These are phyloP conservation scores for Talaromyces albobiverticillius DNA, from an alignment of 2,329 filamentous ascomycete genomes.

Conservation along the genomic window DNA sequence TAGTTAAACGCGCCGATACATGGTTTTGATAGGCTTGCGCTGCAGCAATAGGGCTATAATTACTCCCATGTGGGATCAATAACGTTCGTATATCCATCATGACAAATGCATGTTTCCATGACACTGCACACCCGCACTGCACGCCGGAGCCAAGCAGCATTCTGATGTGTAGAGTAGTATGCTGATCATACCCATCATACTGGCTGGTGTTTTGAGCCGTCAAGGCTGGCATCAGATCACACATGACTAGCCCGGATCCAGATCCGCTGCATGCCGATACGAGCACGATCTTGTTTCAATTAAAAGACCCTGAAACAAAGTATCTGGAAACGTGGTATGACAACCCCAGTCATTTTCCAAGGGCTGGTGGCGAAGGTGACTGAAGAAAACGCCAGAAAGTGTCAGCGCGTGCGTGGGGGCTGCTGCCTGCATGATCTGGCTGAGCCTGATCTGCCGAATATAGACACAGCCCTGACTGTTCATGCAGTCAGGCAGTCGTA, in stretches of 20 bases:
- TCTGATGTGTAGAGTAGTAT: not conserved
- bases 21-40: not conserved
- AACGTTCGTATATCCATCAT: not conserved
- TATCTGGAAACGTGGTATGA: not conserved
- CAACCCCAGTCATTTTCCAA: too few relatives aligned
- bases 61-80: not conserved
- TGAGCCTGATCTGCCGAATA: too few relatives aligned
- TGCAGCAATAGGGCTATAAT: not conserved
- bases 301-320: not conserved
- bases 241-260: not conserved
- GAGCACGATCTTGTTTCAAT: not conserved
- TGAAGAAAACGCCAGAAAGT: not conserved
- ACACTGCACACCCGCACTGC: too few relatives aligned
- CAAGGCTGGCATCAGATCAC: not conserved
- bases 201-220: not conserved
- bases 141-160: not conserved
- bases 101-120: too few relatives aligned
- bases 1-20: not conserved
- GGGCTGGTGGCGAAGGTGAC: not conserved
- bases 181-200: not conserved
- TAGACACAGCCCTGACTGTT: too few relatives aligned
- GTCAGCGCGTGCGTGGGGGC: not conserved
- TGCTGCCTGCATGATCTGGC: not conserved
- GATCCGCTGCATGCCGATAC: not conserved
- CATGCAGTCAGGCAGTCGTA: not conserved